phyloP scores from a whole-genome alignment of 805 yeast species.

The Metschnikowia anglica region DNA sequence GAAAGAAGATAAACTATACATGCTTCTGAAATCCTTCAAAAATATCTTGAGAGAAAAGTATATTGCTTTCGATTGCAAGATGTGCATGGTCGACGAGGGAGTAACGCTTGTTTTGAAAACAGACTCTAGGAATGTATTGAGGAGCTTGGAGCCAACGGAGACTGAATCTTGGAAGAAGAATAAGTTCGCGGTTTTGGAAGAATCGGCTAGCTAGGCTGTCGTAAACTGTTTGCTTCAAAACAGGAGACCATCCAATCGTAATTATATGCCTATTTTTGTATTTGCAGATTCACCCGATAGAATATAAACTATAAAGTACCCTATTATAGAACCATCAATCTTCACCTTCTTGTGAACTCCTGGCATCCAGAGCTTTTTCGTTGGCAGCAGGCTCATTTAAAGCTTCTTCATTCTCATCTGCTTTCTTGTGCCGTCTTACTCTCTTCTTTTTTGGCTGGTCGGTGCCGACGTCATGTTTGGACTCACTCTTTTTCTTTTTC shows the following conservation, averaged over 20 bases:
- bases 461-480: conserved; percentile 18
- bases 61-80: conserved; percentile 50
- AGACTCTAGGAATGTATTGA: conserved; percentile 13
- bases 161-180: conserved; percentile 5
- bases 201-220: conserved; percentile 1
- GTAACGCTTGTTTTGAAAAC: conserved; percentile 19
- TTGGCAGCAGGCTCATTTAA: neutral
- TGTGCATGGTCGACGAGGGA: conserved; percentile 43
- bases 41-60: conserved; percentile 36
- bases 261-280: too few species aligned
- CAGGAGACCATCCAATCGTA: too few species aligned
- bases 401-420: conserved; percentile 6
- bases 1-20: conserved; percentile 43
- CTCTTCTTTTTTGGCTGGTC: conserved; percentile 17
- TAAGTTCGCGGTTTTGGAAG: conserved; percentile 13
- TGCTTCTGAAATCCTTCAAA: conserved; percentile 38
- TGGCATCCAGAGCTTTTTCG: neutral
- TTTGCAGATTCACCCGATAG: too few species aligned
- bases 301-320: too few species aligned
- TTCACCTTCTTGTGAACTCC: neutral
- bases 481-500: conserved; percentile 68
- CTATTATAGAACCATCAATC: neutral
- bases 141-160: conserved; percentile 8
- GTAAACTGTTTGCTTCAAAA: too few species aligned
- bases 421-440: conserved; percentile 17